These are phyloP conservation scores for Magnolia sinica DNA, from an alignment of 164 flowering plant species.

Conservation along the genomic window DNA sequence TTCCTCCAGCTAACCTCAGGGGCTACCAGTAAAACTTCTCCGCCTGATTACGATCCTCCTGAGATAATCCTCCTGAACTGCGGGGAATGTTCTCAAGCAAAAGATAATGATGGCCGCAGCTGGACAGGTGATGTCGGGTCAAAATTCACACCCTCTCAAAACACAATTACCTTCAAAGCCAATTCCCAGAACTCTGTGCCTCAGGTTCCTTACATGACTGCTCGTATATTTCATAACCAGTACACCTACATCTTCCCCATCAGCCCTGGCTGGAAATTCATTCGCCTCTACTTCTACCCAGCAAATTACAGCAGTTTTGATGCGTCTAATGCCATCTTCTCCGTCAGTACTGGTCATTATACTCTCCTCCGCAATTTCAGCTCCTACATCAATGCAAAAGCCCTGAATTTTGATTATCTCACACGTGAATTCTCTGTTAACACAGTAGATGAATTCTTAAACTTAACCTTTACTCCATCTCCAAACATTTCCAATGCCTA, in stretches of 20 bases:
- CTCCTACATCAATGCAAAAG: slow-evolving; percentile 44
- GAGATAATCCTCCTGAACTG: slow-evolving; percentile 11
- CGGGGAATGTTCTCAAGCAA: neutral
- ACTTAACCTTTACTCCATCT: slow-evolving; percentile 44
- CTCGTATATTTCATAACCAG: slow-evolving; percentile 52
- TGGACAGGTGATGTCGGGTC: slow-evolving; percentile 77
- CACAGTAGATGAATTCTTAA: slow-evolving; percentile 19
- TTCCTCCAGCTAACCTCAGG: neutral
- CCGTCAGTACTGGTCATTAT: slow-evolving; percentile 49
- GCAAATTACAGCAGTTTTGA: slow-evolving; percentile 27
- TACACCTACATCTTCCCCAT: slow-evolving; percentile 78
- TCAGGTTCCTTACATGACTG: slow-evolving; percentile 71
- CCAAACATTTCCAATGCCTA: slow-evolving; percentile 31
- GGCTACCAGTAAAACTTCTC: neutral
- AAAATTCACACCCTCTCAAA: slow-evolving; percentile 30
- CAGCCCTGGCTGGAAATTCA: slow-evolving; percentile 64
- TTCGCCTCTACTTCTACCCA: slow-evolving; percentile 72
- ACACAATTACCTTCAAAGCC: slow-evolving; percentile 40
- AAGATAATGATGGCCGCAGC: neutral
- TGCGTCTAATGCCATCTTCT: slow-evolving; percentile 39
- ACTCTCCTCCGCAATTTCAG: slow-evolving; percentile 63
- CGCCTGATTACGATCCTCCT: neutral
- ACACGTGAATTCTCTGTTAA: slow-evolving; percentile 39
- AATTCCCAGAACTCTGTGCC: slow-evolving; percentile 55
- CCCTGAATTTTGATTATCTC: slow-evolving; percentile 50